A percentile compares a stretch with the other conserved stretches of the same genome.
These are phyloP conservation scores for Phytopythium litorale DNA, from an alignment of 352 stramenopile genomes.

Conservation along the genomic window DNA sequence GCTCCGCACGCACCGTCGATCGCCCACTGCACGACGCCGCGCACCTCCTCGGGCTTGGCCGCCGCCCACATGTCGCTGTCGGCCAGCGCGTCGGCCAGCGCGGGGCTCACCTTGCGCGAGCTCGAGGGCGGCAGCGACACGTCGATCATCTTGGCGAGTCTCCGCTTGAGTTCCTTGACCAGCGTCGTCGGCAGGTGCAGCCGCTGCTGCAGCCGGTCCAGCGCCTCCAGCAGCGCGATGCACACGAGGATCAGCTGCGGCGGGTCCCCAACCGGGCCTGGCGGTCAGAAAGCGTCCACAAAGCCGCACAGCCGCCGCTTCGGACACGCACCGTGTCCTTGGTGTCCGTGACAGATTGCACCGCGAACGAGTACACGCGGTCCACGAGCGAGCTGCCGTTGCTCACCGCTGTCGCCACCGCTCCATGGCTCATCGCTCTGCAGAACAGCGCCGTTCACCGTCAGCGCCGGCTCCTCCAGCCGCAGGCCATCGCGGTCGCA, in stretches of 20 bases:
- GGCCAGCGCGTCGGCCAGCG: constrained; percentile 46
- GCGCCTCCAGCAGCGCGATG: constrained; percentile 65
- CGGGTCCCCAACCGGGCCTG: not conserved
- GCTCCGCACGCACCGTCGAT: constrained; percentile 26
- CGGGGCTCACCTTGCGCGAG: constrained; percentile 15
- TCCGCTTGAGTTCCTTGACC: constrained; percentile 73
- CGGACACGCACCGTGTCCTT: constrained; percentile 54
- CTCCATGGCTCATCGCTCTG: constrained; percentile 17
- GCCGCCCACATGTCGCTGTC: constrained; percentile 53
- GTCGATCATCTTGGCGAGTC: constrained; percentile 61
- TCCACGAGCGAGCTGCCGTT: constrained; percentile 23
- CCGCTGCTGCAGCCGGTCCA: constrained; percentile 70
- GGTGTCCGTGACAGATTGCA: constrained; percentile 62
- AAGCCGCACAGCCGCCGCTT: not conserved
- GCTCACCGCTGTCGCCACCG: constrained; percentile 16
- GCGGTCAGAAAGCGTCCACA: not conserved
- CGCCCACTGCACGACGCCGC: constrained; percentile 65
- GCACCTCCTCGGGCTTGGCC: constrained; percentile 53
- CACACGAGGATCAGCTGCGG: constrained; percentile 72
- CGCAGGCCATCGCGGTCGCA: not conserved
- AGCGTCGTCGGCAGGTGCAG: constrained; percentile 62
- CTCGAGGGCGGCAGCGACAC: constrained; percentile 30
- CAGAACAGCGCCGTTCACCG: not conserved
- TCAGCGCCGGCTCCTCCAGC: too few relatives aligned
- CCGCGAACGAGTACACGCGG: constrained; percentile 51